Percentiles rank a stretch among this genome's conserved stretches.
Evolutionary conservation across 352 stramenopile species (phyloP).

Genomic region (Pythium grandisporangium): DNA sequence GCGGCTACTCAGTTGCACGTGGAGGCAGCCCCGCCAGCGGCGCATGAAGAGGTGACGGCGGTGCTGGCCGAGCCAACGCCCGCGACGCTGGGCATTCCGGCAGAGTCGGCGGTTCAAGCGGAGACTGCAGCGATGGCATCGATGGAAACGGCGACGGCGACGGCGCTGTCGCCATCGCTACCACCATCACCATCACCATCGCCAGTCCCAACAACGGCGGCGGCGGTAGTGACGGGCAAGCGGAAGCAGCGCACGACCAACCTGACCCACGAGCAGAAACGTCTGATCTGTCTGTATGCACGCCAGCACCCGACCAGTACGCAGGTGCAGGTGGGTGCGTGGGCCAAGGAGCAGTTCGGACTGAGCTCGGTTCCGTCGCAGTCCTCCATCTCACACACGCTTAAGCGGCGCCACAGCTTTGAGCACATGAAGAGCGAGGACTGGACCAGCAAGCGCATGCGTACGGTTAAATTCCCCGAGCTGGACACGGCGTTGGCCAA

Average conservation of each 20-base stretch:
- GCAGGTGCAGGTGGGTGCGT: constrained; percentile 62
- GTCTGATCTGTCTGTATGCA: constrained; percentile 63
- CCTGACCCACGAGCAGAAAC: constrained; percentile 79
- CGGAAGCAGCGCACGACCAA: constrained; percentile 52
- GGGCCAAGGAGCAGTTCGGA: constrained; percentile 60
- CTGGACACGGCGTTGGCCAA: constrained; percentile 74
- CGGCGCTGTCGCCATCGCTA: neutral
- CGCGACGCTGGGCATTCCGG: no score
- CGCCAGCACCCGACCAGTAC: constrained; percentile 64
- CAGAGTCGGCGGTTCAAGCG: neutral
- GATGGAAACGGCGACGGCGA: neutral
- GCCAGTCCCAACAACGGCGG: neutral
- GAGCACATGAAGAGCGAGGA: constrained; percentile 70
- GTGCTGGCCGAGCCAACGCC: no score
- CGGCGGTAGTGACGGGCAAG: neutral
- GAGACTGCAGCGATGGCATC: neutral
- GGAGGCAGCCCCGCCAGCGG: no score
- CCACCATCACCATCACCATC: constrained; percentile 2
- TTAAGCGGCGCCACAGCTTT: constrained; percentile 61
- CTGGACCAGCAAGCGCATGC: constrained; percentile 65
- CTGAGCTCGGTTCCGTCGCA: constrained; percentile 60
- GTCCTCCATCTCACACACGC: constrained; percentile 75
- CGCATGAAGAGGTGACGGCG: neutral
- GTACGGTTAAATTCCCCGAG: constrained; percentile 66
- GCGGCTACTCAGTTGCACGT: no score